phyloP scores from a whole-genome alignment of 2,329 filamentous ascomycete genomes.

The Microdochium trichocladiopsis region DNA sequence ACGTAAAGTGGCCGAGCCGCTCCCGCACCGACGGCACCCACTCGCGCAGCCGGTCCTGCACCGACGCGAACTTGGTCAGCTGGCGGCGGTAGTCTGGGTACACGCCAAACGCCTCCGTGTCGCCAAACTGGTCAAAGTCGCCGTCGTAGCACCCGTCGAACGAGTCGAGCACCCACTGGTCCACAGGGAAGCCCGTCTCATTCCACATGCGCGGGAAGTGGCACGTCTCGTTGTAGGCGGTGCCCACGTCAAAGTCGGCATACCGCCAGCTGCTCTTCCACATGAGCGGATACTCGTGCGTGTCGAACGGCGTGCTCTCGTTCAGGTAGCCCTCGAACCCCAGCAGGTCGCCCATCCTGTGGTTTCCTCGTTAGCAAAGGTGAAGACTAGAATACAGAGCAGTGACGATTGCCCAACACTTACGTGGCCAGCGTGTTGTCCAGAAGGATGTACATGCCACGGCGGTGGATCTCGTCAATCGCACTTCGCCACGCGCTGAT shows the following conservation, averaged over 20 bases:
- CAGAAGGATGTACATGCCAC: slow-evolving; percentile 58
- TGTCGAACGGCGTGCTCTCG: slow-evolving; percentile 44
- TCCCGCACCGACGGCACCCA: slow-evolving; percentile 52
- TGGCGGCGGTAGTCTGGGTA: slow-evolving; percentile 58
- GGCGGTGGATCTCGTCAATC: slow-evolving; percentile 52
- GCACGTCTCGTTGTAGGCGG: slow-evolving; percentile 45
- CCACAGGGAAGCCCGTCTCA: slow-evolving; percentile 45
- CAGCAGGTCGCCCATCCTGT: slow-evolving; percentile 52
- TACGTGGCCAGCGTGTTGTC: slow-evolving; percentile 60
- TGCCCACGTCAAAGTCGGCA: slow-evolving; percentile 48
- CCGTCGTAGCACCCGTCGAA: slow-evolving; percentile 53
- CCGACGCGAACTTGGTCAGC: slow-evolving; percentile 58
- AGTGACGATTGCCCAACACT: slow-evolving; percentile 13
- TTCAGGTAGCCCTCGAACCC: slow-evolving; percentile 57
- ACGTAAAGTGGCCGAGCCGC: slow-evolving; percentile 54
- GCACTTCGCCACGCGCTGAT: slow-evolving; percentile 50
- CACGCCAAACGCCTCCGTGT: slow-evolving; percentile 56
- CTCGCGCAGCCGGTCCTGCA: slow-evolving; percentile 60
- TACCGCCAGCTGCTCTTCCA: slow-evolving; percentile 51
- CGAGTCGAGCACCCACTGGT: slow-evolving; percentile 33
- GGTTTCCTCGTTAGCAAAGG: slow-evolving; percentile 1
- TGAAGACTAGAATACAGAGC: background rate
- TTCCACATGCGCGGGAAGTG: slow-evolving; percentile 56
- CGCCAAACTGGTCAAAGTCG: slow-evolving; percentile 58
- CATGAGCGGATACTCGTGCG: slow-evolving; percentile 46